phyloP scores from a whole-genome alignment of 345 rosid species.

The Microthlaspi erraticum region DNA sequence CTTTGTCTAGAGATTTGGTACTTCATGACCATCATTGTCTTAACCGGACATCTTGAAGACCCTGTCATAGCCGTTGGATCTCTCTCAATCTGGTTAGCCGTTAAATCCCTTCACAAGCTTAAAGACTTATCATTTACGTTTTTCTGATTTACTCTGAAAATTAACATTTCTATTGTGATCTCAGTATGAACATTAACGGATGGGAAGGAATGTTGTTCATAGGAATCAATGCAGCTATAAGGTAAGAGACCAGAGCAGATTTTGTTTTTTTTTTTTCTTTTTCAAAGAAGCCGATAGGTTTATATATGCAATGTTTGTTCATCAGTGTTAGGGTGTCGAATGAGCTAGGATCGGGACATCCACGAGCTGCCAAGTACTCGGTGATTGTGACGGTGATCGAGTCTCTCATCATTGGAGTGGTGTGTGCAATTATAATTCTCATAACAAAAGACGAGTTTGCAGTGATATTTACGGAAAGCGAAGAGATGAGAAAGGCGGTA shows the following conservation, averaged over 20 bases:
- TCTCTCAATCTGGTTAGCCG: conserved; percentile 79
- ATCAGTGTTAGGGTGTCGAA: conserved; percentile 81
- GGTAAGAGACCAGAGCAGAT: conserved; percentile 43
- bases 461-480: conserved; percentile 68
- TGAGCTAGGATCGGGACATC: conserved; percentile 89
- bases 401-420: conserved; percentile 71
- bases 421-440: conserved; percentile 56
- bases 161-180: conserved; percentile 10
- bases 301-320: not conserved
- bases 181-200: conserved; percentile 96
- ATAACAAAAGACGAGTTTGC: conserved; percentile 64
- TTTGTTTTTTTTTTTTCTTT: not conserved
- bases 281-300: not conserved
- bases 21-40: conserved; percentile 90
- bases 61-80: conserved; percentile 90
- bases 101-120: not conserved
- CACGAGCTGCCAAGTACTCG: conserved; percentile 85
- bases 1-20: conserved; percentile 99
- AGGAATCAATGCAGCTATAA: conserved; percentile 90
- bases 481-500: conserved; percentile 63
- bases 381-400: conserved; percentile 61
- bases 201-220: conserved; percentile 98
- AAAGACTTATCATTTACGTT: conserved; percentile 2
- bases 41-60: conserved; percentile 90
- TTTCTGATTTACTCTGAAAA: not conserved